A percentile compares a stretch with the other conserved stretches of the same genome.
Evolutionary conservation across 2,329 filamentous ascomycete genomes (phyloP).

Genomic region (Aureobasidium leucospermi): DNA sequence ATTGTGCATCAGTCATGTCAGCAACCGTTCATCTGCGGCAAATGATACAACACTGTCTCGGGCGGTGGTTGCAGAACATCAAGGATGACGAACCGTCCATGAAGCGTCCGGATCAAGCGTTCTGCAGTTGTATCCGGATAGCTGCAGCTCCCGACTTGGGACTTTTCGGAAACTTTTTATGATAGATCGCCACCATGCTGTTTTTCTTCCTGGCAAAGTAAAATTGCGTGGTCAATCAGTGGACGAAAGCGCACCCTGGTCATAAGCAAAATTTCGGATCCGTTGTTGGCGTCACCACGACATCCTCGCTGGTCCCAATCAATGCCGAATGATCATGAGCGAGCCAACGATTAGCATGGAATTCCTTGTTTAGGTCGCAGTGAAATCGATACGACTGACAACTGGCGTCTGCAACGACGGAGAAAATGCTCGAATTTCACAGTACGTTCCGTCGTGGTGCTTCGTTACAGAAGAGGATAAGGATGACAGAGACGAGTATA

Average conservation of each 20-base stretch:
- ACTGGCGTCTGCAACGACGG: slow-evolving; percentile 1
- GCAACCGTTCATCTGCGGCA: neutral
- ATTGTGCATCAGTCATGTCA: slow-evolving; percentile 8
- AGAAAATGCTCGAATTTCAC: neutral
- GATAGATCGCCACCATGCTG: neutral
- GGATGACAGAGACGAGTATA: neutral
- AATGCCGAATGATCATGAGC: neutral
- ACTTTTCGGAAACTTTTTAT: neutral
- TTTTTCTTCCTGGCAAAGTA: neutral
- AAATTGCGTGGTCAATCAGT: neutral
- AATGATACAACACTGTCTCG: neutral
- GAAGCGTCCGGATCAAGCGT: slow-evolving; percentile 6
- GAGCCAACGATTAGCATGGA: neutral
- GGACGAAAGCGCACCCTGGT: neutral
- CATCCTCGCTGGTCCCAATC: slow-evolving; percentile 11
- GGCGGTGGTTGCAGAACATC: neutral
- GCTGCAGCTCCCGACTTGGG: neutral
- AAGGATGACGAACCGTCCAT: neutral
- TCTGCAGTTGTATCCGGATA: slow-evolving; percentile 3
- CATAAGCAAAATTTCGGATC: neutral
- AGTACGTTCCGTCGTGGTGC: neutral
- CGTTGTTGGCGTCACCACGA: slow-evolving; percentile 5
- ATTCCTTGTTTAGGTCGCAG: neutral
- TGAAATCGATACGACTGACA: neutral
- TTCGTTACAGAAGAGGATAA: slow-evolving; percentile 4